phyloP scores from a whole-genome alignment of 306 rosid genomes.

The Pueraria montana region DNA sequence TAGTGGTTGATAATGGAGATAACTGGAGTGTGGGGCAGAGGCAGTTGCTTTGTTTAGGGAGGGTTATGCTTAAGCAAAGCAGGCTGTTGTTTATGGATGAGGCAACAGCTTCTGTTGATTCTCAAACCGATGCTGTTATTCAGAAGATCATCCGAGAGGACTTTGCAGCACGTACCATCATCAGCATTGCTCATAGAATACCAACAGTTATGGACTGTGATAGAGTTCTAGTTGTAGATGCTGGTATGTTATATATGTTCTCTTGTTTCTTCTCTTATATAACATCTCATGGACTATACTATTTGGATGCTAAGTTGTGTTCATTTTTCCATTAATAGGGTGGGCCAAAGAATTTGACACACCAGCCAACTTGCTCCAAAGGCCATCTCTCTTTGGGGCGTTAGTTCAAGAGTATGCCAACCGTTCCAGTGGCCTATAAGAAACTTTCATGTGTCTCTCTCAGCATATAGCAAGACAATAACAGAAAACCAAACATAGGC shows the following conservation, averaged over 20 bases:
- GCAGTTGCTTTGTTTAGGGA: slow-evolving; percentile 90
- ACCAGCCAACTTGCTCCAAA: slow-evolving; percentile 79
- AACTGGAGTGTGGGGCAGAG: slow-evolving; percentile 99
- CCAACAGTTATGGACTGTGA: slow-evolving; percentile 98
- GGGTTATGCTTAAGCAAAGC: slow-evolving; percentile 95
- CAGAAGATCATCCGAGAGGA: slow-evolving; percentile 94
- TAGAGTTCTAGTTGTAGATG: slow-evolving; percentile 83
- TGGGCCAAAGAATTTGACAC: slow-evolving; percentile 82
- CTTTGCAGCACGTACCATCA: slow-evolving; percentile 84
- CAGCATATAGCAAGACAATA: background rate
- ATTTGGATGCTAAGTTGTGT: background rate
- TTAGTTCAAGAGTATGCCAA: slow-evolving; percentile 94
- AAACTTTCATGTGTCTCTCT: slow-evolving; percentile 25
- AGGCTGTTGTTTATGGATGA: slow-evolving; percentile 91
- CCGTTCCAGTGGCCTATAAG: slow-evolving; percentile 71
- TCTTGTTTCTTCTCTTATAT: background rate
- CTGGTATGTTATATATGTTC: slow-evolving; percentile 57
- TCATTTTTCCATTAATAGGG: slow-evolving; percentile 55
- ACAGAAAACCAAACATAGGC: background rate
- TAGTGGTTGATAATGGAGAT: slow-evolving; percentile 90
- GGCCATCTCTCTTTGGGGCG: slow-evolving; percentile 80
- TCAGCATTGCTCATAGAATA: slow-evolving; percentile 97
- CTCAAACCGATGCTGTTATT: slow-evolving; percentile 91
- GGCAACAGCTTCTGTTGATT: slow-evolving; percentile 97
- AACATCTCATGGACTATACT: background rate